phyloP scores from a whole-genome alignment of 257 asterid genomes.

The Solanum pimpinellifolium region DNA sequence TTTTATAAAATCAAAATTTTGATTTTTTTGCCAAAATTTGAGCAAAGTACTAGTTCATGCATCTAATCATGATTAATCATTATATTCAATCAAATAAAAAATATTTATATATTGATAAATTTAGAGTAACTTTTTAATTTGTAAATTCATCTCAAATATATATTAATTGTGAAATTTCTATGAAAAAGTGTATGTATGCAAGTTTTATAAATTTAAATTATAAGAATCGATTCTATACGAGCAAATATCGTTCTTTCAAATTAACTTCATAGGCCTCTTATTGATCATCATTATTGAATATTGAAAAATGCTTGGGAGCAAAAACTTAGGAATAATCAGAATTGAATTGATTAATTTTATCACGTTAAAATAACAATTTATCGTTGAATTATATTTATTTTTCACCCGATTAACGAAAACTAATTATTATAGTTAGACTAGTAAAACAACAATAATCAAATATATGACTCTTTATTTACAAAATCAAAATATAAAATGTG shows the following conservation, averaged over 20 bases:
- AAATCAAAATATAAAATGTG: neutral
- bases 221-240: too few species aligned
- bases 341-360: too few species aligned
- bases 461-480: neutral
- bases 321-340: rapidly evolving
- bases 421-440: too few species aligned
- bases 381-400: too few species aligned
- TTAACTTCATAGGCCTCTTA: rapidly evolving
- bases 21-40: neutral
- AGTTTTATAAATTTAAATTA: too few species aligned
- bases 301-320: too few species aligned
- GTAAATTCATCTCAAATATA: neutral
- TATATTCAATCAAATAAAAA: neutral
- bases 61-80: neutral
- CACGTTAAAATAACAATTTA: rapidly evolving
- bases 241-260: too few species aligned
- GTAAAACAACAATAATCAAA: neutral
- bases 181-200: too few species aligned
- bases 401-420: neutral
- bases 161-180: too few species aligned
- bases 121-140: neutral
- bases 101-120: neutral
- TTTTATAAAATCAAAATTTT: neutral
- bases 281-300: neutral
- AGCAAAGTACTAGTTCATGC: neutral